Conservation (phyloP, 2,329 filamentous ascomycete genomes). For the Aureobasidium sp. region DNA sequence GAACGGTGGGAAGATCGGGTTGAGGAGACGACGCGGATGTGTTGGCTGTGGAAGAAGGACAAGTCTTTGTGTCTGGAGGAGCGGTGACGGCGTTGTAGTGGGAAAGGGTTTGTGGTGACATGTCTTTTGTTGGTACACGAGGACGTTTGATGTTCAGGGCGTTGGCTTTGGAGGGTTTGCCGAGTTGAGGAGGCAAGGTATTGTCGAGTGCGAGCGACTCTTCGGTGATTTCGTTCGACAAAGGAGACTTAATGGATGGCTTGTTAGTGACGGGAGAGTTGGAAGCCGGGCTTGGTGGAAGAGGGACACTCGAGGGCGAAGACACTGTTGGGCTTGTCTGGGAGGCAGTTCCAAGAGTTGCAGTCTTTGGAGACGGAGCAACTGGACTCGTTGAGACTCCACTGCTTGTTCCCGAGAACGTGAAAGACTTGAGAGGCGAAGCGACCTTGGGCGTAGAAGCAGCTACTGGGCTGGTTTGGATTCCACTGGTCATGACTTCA, state of each 20-base stretch:
- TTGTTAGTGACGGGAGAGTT: neutral
- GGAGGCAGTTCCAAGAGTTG: neutral
- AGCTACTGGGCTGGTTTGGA: neutral
- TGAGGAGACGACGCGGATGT: neutral
- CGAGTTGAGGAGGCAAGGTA: neutral
- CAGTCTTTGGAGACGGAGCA: neutral
- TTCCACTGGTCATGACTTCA: neutral
- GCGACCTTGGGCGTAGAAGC: neutral
- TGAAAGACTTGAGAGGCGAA: neutral
- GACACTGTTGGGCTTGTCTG: neutral
- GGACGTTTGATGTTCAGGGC: neutral
- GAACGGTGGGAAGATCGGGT: neutral
- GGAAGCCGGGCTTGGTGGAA: neutral
- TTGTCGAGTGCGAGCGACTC: neutral
- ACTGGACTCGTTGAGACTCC: neutral
- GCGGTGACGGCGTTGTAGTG: slow-evolving; percentile 1
- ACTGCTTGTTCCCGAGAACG: neutral
- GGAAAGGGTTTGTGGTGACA: neutral
- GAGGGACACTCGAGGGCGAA: neutral
- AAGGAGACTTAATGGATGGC: neutral
- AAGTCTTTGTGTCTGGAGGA: neutral
- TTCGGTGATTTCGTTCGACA: neutral
- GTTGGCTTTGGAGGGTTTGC: neutral
- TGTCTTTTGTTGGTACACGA: neutral
- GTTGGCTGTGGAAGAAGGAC: neutral